Base-by-base conservation (phyloP, 805 yeast species). In the Saturnispora serradocipensis region DNA sequence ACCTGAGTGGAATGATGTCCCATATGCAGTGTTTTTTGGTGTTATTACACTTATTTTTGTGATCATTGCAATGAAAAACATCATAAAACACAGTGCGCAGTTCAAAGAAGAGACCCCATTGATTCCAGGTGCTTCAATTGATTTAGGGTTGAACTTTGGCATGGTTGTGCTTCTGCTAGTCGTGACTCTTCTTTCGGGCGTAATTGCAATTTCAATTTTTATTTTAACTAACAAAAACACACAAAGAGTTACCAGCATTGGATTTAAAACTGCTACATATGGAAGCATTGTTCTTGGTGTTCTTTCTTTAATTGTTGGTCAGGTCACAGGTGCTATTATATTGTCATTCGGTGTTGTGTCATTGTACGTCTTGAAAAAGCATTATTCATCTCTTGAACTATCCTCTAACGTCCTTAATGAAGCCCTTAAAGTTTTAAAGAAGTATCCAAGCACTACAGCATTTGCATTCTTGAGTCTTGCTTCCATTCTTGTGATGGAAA, bases 341-440 rank as follows among this genome's bases (percentile, higher is more conserved):
- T 6, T 51, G 0, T 15, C 51, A 3, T 16, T 43, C 11, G 83
- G 77, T 1, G 81, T 86, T 59, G 73, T 82, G 7, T 72, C 80
- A 3, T 69, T 86, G 46, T 81, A 86, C 59, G 72, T 83, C 18
- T 73, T 78, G 18, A 54, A 38, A 25, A 38, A 27, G 18, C 57
- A 55, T 50, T 38, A 46, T 49, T 56, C 55, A 18, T 53, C 65
- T 18, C 55, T 65, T n/a, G 60, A 60, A 35, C 60, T 65, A 43
- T 59, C 64, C 24, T 63, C 66, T 5, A 58, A 57, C 7, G 58
- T 66, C 15, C 48, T 66, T 16, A 39, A 53, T 1, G 59, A 61
- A 25, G 80, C 85, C n/a, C 82, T 89, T 59, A 86, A 83, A 59
- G 95, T 87, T 6, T 81, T 86, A 77, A 80, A 78, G 56, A 61